Base-by-base conservation (phyloP, 768 basidiomycete species). In the Boletus subparvulus region DNA sequence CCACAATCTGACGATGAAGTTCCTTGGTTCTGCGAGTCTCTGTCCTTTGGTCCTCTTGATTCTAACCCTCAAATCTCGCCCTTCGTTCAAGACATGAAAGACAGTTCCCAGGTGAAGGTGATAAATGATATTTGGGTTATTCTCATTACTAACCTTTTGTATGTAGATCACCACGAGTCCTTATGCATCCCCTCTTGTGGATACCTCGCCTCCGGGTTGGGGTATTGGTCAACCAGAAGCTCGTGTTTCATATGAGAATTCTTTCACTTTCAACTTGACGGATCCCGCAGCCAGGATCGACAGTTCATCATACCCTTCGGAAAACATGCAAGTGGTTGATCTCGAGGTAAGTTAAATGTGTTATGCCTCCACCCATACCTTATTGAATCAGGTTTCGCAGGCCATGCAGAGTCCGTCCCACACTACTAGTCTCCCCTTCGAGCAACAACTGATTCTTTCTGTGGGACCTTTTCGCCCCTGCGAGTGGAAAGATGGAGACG, bases 401-500 rank as follows among this genome's bases (percentile, higher is more conserved):
- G 33, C 4, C 17, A 7, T 13, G 11, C 54, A 47, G 28, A 26
- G 2, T 48, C 33, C 36, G 0, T 1, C 14, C 6, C n/a, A 14
- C 8, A 13, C n/a, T 11, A 8, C 16, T 3, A 14, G 4, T 16
- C 19, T 14, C 24, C 7, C 35, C 6, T n/a, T 7, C 26, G 45
- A 36, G 21, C 53, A 41, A 17, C 59, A 47, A 12, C 6, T 13
- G 21, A 26, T 10, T 0, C 28, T 14, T 7, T 30, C 37, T 9
- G 33, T 32, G 16, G 8, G 3, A 14, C 21, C 33, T 2, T 1
- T 37, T 28, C 0, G 13, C 19, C 1, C 0, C 3, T 68, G 67
- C 36, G 0, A 39, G 14, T 69, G 68, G 68, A 19, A 10, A 19
- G 0, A 13, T 3, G 39, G 6, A 10, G 32, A 52, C 5, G 59